Evolutionary conservation across 495 filamentous ascomycete genomes (phyloP).

Genomic region (Neurospora sp.): DNA sequence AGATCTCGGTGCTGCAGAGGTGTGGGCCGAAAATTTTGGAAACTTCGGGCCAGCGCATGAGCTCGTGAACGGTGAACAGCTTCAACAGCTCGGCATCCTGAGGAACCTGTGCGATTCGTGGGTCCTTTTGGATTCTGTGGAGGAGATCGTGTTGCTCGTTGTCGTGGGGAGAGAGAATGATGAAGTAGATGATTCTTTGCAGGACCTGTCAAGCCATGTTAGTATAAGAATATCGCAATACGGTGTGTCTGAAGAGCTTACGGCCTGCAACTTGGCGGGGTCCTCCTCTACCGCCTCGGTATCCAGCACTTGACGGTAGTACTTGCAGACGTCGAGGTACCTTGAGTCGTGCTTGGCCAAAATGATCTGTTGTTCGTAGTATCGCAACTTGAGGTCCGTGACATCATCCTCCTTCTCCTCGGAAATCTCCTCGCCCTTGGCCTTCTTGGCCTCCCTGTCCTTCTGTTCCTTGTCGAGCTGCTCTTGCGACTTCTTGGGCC

Average conservation of each 20-base stretch:
- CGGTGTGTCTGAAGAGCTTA: slow-evolving; percentile 31
- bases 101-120: slow-evolving; percentile 56
- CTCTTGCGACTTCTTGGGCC: slow-evolving; percentile 79
- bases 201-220: slow-evolving; percentile 49
- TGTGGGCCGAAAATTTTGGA: slow-evolving; percentile 77
- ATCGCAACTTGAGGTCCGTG: slow-evolving; percentile 89
- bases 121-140: slow-evolving; percentile 74
- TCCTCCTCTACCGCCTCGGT: slow-evolving; percentile 90
- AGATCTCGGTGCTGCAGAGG: slow-evolving; percentile 85
- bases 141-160: slow-evolving; percentile 97
- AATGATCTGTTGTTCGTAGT: slow-evolving; percentile 92
- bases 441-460: slow-evolving; percentile 63
- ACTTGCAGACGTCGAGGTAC: slow-evolving; percentile 93
- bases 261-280: slow-evolving; percentile 69
- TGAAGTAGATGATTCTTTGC: slow-evolving; percentile 91
- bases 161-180: slow-evolving; percentile 92
- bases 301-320: slow-evolving; percentile 91
- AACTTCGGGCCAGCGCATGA: slow-evolving; percentile 97
- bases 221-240: slow-evolving; percentile 9
- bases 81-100: slow-evolving; percentile 74
- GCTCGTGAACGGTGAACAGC: slow-evolving; percentile 86
- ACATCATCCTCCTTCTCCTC: slow-evolving; percentile 78
- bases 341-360: slow-evolving; percentile 93
- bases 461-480: slow-evolving; percentile 83
- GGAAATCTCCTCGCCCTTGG: slow-evolving; percentile 70